Evolutionary conservation across 2,329 filamentous ascomycete species (phyloP).

Genomic region (Arthrobotrys sphaeroides): DNA sequence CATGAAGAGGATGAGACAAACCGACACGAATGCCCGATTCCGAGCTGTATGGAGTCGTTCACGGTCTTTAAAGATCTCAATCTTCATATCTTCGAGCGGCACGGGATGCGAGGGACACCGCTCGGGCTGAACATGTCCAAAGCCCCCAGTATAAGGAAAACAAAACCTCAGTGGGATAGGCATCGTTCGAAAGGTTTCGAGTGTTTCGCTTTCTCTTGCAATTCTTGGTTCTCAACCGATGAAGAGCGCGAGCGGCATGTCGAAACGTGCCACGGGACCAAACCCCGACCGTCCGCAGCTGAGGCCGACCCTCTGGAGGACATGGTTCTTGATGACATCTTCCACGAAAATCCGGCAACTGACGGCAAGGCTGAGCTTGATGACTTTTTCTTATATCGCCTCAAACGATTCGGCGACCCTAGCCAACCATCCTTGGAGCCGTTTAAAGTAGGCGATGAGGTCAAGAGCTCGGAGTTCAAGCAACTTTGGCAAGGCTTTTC

Average conservation of each 20-base stretch:
- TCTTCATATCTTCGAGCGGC: constrained; percentile 37
- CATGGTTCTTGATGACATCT: background rate
- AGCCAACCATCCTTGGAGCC: background rate
- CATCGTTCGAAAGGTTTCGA: background rate
- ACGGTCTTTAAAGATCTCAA: constrained; percentile 33
- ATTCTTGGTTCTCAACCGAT: constrained; percentile 23
- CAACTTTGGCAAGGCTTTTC: constrained; percentile 45
- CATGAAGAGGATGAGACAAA: background rate
- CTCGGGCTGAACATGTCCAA: constrained; percentile 19
- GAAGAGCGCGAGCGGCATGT: constrained; percentile 33
- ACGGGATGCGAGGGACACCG: constrained; percentile 31
- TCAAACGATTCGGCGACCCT: background rate
- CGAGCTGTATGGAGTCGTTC: constrained; percentile 31
- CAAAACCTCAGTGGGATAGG: background rate
- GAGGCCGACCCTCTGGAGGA: background rate
- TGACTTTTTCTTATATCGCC: background rate
- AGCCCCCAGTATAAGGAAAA: background rate
- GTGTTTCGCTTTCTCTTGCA: constrained; percentile 26
- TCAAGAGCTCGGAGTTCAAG: constrained; percentile 24
- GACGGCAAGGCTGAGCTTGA: background rate
- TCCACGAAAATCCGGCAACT: background rate
- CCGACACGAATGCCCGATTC: constrained; percentile 32
- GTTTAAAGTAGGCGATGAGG: background rate
- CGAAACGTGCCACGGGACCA: constrained; percentile 5
- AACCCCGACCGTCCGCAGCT: background rate